These are phyloP conservation scores for Lentithecium fluviatile DNA, from an alignment of 495 filamentous ascomycete species.

Conservation along the genomic window DNA sequence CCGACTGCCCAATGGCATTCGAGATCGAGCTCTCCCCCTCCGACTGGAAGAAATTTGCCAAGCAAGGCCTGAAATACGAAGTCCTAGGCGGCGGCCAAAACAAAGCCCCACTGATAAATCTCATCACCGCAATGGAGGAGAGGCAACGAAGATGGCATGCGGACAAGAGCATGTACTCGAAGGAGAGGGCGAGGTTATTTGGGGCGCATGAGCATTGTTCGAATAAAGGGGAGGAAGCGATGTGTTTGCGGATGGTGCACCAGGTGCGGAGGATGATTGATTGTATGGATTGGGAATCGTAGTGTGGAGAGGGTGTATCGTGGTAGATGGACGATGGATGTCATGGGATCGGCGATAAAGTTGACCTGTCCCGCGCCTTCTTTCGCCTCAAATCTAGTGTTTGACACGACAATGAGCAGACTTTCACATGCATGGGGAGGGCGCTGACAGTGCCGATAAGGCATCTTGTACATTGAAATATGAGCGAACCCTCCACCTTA, in stretches of 20 bases:
- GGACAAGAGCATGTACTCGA: neutral
- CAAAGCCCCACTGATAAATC: constrained; percentile 17
- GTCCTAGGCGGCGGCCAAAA: constrained; percentile 35
- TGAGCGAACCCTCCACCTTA: neutral
- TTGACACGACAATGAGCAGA: too few species aligned
- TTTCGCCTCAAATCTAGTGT: too few species aligned
- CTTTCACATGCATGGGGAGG: too few species aligned
- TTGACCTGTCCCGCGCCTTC: too few species aligned
- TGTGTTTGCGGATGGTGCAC: constrained; percentile 34
- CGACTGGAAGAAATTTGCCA: constrained; percentile 41
- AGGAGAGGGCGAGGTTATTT: constrained; percentile 25
- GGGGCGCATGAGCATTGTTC: constrained; percentile 6
- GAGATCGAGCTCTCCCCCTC: constrained; percentile 35
- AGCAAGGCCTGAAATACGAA: constrained; percentile 41
- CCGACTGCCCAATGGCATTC: constrained; percentile 42
- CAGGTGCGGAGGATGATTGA: constrained; percentile 30
- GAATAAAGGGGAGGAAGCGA: constrained; percentile 25
- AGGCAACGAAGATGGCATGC: constrained; percentile 32
- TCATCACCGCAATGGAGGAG: constrained; percentile 36
- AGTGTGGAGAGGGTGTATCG: neutral
- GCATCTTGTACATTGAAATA: too few species aligned
- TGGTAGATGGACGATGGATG: too few species aligned
- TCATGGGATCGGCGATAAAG: too few species aligned
- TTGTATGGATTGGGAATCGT: constrained; percentile 31
- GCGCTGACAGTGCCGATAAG: too few species aligned